Percentiles rank a stretch among this genome's conserved stretches.
phyloP scores from a whole-genome alignment of 1,284 basidiomycete species.

The Wolfiporia cocos region DNA sequence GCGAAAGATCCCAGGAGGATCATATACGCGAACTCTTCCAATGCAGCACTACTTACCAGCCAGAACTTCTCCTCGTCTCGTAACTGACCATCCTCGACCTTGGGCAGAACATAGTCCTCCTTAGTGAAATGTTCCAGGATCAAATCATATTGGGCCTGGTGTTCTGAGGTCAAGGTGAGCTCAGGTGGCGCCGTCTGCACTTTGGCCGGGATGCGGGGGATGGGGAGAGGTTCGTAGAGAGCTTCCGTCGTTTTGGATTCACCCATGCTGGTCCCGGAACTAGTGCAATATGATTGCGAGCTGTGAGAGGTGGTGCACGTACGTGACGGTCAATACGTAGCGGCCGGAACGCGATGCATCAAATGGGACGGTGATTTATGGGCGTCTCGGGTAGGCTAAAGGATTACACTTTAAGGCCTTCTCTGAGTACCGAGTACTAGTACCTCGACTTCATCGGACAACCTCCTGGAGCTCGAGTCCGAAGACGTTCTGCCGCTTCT shows the following conservation, averaged over 20 bases:
- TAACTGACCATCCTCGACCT: constrained; percentile 41
- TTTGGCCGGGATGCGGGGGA: constrained; percentile 14
- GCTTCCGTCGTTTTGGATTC: not conserved
- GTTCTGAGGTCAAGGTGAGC: constrained; percentile 34
- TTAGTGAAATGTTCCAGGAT: constrained; percentile 56
- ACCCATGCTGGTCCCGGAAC: constrained; percentile 1
- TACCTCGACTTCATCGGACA: too few species aligned
- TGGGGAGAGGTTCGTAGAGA: constrained; percentile 13
- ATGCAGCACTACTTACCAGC: constrained; percentile 57
- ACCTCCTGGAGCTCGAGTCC: too few species aligned
- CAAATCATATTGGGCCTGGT: constrained; percentile 45
- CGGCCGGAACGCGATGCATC: too few species aligned
- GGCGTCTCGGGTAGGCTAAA: too few species aligned
- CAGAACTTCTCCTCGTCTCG: constrained; percentile 69
- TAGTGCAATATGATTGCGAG: not conserved
- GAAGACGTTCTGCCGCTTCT: too few species aligned
- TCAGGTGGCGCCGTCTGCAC: constrained; percentile 10
- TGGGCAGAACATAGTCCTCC: constrained; percentile 47
- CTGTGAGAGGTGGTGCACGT: too few species aligned
- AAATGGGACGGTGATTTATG: too few species aligned
- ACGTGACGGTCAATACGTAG: too few species aligned
- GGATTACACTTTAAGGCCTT: too few species aligned
- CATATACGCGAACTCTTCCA: too few species aligned
- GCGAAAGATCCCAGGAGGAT: too few species aligned
- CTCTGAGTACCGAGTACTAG: too few species aligned